Conservation (phyloP, 177 flowering plant species). For the Vitis hybrid region DNA sequence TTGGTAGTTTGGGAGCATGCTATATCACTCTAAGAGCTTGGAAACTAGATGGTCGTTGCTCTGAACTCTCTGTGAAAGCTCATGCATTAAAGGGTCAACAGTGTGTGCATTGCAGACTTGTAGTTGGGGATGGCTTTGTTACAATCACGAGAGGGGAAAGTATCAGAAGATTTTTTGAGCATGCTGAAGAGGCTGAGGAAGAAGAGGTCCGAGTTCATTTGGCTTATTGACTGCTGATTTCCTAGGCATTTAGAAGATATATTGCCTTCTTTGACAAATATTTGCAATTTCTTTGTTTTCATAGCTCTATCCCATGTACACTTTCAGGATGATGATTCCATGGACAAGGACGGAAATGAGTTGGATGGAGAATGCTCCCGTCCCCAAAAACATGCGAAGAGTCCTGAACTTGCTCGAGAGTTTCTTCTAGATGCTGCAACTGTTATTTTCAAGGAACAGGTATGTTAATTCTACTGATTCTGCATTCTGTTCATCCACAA, state of each 20-base stretch:
- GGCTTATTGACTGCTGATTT: too few relatives aligned
- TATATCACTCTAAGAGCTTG: constrained; percentile 89
- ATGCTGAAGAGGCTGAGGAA: constrained; percentile 99
- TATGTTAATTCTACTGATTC: constrained; percentile 19
- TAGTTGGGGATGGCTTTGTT: constrained; percentile 91
- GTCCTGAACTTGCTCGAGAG: constrained; percentile 99
- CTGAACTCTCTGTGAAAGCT: constrained; percentile 88
- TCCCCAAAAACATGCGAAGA: constrained; percentile 99
- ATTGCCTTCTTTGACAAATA: not conserved
- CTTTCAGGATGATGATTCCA: constrained; percentile 86
- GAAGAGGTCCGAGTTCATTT: constrained; percentile 66
- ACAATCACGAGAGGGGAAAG: constrained; percentile 90
- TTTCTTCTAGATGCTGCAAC: constrained; percentile 98
- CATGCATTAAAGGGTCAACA: constrained; percentile 95
- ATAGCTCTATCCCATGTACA: constrained; percentile 1
- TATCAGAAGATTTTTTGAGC: constrained; percentile 91
- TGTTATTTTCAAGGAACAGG: constrained; percentile 98
- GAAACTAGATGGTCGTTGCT: constrained; percentile 90
- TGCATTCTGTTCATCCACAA: too few relatives aligned
- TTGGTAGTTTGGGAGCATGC: constrained; percentile 71
- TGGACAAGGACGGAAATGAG: constrained; percentile 96
- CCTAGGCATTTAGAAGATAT: not conserved
- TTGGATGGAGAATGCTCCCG: constrained; percentile 97
- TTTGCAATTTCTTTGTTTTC: not conserved
- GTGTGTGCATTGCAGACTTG: constrained; percentile 92